Conservation (phyloP, 2,329 filamentous ascomycete genomes). For the Chaetomium olivaceum region DNA sequence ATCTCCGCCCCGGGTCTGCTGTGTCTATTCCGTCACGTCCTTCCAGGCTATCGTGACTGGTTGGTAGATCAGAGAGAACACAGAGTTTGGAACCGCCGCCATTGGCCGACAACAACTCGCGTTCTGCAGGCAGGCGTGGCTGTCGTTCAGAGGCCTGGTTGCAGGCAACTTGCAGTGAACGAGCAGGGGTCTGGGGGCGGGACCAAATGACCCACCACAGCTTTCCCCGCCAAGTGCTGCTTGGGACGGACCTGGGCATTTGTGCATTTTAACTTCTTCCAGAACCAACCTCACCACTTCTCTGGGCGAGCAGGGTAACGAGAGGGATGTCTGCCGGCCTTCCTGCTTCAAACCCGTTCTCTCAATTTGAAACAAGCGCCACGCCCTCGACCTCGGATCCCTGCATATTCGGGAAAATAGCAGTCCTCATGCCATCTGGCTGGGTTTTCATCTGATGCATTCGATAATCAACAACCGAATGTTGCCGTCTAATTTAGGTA, state of each 20-base stretch:
- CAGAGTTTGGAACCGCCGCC: constrained; percentile 18
- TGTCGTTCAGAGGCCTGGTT: constrained; percentile 46
- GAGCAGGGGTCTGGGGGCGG: constrained; percentile 23
- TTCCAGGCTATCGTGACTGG: neutral
- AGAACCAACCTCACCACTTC: neutral
- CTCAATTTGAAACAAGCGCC: neutral
- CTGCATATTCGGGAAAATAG: neutral
- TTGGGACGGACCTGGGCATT: too few relatives aligned
- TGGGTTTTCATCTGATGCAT: neutral
- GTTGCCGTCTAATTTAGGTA: neutral
- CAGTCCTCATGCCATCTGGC: too few relatives aligned
- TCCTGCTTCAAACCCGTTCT: neutral
- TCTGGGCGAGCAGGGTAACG: neutral
- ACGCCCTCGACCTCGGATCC: neutral
- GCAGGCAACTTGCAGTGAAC: constrained; percentile 25
- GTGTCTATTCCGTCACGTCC: constrained; percentile 15
- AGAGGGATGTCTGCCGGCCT: neutral
- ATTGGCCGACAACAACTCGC: constrained; percentile 33
- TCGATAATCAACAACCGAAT: neutral
- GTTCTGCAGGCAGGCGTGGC: constrained; percentile 52
- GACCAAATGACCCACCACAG: constrained; percentile 10
- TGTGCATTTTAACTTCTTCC: constrained; percentile 6
- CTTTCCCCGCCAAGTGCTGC: constrained; percentile 8
- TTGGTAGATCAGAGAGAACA: neutral
- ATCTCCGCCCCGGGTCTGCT: constrained; percentile 23